phyloP scores from a whole-genome alignment of 2,329 filamentous ascomycete species.

The Aspergillus persii region DNA sequence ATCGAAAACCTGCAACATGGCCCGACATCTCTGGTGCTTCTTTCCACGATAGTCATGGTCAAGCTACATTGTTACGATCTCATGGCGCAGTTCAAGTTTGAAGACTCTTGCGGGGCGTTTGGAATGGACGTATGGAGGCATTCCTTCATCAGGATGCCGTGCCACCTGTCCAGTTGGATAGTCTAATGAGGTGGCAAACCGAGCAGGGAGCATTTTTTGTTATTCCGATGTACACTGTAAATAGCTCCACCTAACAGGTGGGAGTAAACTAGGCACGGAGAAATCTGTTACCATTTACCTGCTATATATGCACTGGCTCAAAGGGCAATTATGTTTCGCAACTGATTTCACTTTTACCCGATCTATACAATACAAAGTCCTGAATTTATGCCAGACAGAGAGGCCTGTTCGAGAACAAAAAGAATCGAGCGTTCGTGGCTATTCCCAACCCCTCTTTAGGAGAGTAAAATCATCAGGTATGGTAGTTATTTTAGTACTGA shows the following conservation, averaged over 20 bases:
- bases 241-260: not conserved
- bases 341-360: too few relatives aligned
- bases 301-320: conserved; percentile 1
- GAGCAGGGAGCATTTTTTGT: not conserved
- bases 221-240: conserved; percentile 1
- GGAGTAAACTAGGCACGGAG: not conserved
- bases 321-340: too few relatives aligned
- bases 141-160: not conserved
- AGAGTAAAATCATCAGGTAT: too few relatives aligned
- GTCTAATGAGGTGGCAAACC: not conserved
- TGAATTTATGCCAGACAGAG: too few relatives aligned
- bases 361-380: too few relatives aligned
- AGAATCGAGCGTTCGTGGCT: too few relatives aligned
- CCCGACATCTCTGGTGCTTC: not conserved
- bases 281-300: conserved; percentile 2
- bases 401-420: too few relatives aligned
- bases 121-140: not conserved
- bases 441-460: too few relatives aligned
- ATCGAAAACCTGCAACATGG: not conserved
- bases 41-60: not conserved
- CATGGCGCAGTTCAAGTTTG: conserved; percentile 1
- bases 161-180: not conserved
- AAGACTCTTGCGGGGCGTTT: not conserved
- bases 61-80: not conserved
- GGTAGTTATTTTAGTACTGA: too few relatives aligned